A percentile compares a stretch with the other conserved stretches of the same genome.
Evolutionary conservation across 495 filamentous ascomycete species (phyloP).

Genomic region (Aspergillus affinis): DNA sequence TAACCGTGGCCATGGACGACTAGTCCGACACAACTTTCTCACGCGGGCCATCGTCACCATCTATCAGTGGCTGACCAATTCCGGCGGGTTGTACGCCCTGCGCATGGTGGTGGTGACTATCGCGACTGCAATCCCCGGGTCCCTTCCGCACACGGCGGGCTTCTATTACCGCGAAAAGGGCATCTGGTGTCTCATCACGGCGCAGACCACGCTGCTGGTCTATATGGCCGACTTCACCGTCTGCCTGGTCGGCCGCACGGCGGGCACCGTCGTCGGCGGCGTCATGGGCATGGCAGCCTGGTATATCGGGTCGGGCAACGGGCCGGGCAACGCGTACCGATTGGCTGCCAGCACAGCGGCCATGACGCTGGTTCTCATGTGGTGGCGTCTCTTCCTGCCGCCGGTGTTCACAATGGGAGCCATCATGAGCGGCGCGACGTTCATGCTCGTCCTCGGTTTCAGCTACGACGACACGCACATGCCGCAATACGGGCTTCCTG

Average conservation of each 20-base stretch:
- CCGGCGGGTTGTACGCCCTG: constrained; percentile 16
- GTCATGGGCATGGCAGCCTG: constrained; percentile 38
- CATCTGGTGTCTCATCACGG: constrained; percentile 45
- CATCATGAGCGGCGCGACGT: constrained; percentile 40
- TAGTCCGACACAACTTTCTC: background rate
- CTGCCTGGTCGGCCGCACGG: constrained; percentile 28
- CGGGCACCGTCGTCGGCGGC: constrained; percentile 39
- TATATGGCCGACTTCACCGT: constrained; percentile 45
- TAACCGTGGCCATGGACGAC: constrained; percentile 13
- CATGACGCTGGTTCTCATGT: constrained; percentile 32
- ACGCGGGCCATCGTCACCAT: constrained; percentile 3
- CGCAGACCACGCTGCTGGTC: constrained; percentile 37
- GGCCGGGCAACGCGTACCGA: constrained; percentile 39
- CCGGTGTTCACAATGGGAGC: constrained; percentile 25
- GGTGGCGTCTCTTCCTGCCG: constrained; percentile 35
- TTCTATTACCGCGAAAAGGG: constrained; percentile 46
- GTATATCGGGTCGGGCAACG: constrained; percentile 44
- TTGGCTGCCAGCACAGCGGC: constrained; percentile 37
- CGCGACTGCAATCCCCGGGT: constrained; percentile 36
- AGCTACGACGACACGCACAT: constrained; percentile 39
- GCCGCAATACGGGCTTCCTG: constrained; percentile 36
- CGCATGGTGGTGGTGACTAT: constrained; percentile 37
- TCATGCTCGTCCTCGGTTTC: constrained; percentile 36
- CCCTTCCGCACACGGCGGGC: constrained; percentile 34
- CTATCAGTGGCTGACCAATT: constrained; percentile 20